Percentiles rank a stretch among this genome's conserved stretches.
Evolutionary conservation across 176 grass and related monocot species (phyloP).

Genomic region (Ensete glaucum): DNA sequence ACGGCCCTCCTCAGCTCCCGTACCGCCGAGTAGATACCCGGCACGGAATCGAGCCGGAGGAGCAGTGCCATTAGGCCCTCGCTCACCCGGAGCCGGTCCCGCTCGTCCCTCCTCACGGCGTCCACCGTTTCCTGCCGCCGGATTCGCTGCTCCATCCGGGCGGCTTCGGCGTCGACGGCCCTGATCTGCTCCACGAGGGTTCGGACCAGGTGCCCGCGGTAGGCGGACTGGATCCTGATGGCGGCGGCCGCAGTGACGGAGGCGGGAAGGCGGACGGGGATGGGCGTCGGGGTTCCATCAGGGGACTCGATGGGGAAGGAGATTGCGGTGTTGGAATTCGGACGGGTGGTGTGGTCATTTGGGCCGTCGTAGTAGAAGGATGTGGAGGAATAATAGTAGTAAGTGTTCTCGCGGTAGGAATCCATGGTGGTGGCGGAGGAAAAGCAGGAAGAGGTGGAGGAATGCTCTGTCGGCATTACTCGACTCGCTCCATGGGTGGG

Average conservation of each 20-base stretch:
- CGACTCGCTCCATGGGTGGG: too few species aligned
- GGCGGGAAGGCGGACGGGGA: slow-evolving; percentile 12
- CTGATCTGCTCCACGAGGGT: slow-evolving; percentile 34
- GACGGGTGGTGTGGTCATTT: slow-evolving; percentile 11
- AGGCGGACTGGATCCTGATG: slow-evolving; percentile 60
- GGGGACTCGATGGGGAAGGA: slow-evolving; percentile 38
- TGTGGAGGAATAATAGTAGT: neutral
- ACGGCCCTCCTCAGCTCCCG: slow-evolving; percentile 55
- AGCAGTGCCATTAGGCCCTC: slow-evolving; percentile 80
- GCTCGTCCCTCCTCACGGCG: slow-evolving; percentile 56
- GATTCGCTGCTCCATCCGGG: slow-evolving; percentile 56
- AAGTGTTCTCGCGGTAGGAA: neutral
- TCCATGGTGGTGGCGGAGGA: neutral
- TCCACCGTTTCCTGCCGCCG: slow-evolving; percentile 82
- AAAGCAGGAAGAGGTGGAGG: neutral
- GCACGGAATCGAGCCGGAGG: slow-evolving; percentile 75
- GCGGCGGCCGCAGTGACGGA: slow-evolving; percentile 26
- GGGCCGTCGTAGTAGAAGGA: neutral
- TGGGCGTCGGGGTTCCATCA: neutral
- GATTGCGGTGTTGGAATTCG: slow-evolving; percentile 19
- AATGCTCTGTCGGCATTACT: neutral
- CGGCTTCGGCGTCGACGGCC: slow-evolving; percentile 47
- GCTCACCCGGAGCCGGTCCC: slow-evolving; percentile 54
- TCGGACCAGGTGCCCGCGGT: slow-evolving; percentile 51
- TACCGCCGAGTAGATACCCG: slow-evolving; percentile 63